Evolutionary conservation across 1,284 basidiomycete species (phyloP).

Genomic region (Ceratobasidium theobromae): DNA sequence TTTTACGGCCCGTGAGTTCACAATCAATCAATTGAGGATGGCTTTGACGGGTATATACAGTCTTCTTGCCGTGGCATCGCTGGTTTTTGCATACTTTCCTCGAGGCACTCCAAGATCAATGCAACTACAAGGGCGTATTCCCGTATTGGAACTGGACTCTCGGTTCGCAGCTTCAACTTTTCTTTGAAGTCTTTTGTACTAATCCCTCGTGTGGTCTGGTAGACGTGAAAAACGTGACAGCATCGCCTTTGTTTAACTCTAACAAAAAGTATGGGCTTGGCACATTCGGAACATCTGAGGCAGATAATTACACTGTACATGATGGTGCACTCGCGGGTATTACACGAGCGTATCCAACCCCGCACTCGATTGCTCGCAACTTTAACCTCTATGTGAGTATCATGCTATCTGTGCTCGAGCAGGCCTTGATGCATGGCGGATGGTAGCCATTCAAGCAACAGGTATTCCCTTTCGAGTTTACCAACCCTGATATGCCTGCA

Average conservation of each 20-base stretch:
- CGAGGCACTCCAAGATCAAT: constrained; percentile 9
- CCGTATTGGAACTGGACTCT: constrained; percentile 31
- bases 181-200: background rate
- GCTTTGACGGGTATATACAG: background rate
- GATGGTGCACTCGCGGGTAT: constrained; percentile 27
- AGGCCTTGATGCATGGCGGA: background rate
- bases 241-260: constrained; percentile 18
- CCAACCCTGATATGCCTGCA: background rate
- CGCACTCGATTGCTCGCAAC: constrained; percentile 23
- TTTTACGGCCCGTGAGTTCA: constrained; percentile 18
- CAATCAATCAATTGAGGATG: background rate
- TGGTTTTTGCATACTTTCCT: constrained; percentile 20
- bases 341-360: constrained; percentile 27
- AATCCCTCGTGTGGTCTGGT: background rate
- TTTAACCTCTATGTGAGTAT: constrained; percentile 6
- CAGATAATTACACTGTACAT: background rate
- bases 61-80: constrained; percentile 33
- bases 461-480: constrained; percentile 29
- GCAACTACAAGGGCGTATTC: constrained; percentile 2
- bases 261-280: constrained; percentile 16
- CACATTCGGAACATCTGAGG: background rate
- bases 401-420: background rate
- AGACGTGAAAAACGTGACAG: constrained; percentile 19
- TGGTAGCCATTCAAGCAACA: constrained; percentile 28
- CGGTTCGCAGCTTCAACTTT: background rate